phyloP scores from a whole-genome alignment of 495 filamentous ascomycete genomes.

The Lasiosphaeria miniovina region DNA sequence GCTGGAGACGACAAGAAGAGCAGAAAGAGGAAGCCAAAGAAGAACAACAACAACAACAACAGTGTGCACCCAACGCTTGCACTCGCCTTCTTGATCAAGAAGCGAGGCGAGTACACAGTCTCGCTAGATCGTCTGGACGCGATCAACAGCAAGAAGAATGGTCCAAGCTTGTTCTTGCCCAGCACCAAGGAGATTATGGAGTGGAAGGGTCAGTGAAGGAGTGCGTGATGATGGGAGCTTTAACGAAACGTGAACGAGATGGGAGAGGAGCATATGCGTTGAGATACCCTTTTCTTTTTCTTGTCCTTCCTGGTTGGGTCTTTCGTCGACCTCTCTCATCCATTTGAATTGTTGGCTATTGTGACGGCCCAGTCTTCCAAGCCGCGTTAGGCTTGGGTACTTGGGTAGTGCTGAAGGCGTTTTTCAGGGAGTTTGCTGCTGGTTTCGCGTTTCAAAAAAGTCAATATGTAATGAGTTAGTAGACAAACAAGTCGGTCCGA shows the following conservation, averaged over 20 bases:
- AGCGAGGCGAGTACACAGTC: slow-evolving; percentile 26
- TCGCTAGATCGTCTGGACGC: slow-evolving; percentile 5
- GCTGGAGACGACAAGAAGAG: not conserved
- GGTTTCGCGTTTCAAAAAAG: no score
- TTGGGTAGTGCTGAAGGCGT: no score
- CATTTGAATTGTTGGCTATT: not conserved
- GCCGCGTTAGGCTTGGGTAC: no score
- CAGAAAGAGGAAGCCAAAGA: not conserved
- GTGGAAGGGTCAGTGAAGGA: slow-evolving; percentile 23
- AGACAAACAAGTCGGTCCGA: no score
- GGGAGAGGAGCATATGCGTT: not conserved
- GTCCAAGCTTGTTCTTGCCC: slow-evolving; percentile 24
- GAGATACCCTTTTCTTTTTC: slow-evolving; percentile 1
- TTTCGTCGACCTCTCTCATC: not conserved
- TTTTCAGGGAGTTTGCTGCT: no score
- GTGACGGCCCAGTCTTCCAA: no score
- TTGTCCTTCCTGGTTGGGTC: not conserved
- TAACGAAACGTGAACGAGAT: not conserved
- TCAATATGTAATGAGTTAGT: no score
- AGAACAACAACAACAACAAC: slow-evolving; percentile 11
- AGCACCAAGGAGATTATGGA: slow-evolving; percentile 33
- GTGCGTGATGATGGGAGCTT: not conserved
- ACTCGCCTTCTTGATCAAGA: slow-evolving; percentile 29
- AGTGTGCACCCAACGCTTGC: slow-evolving; percentile 29
- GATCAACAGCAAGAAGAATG: slow-evolving; percentile 9